Evolutionary conservation across 2,329 filamentous ascomycete genomes (phyloP), one percentile per base, ranked within the genome.

Genomic region (Venturia effusa): DNA sequence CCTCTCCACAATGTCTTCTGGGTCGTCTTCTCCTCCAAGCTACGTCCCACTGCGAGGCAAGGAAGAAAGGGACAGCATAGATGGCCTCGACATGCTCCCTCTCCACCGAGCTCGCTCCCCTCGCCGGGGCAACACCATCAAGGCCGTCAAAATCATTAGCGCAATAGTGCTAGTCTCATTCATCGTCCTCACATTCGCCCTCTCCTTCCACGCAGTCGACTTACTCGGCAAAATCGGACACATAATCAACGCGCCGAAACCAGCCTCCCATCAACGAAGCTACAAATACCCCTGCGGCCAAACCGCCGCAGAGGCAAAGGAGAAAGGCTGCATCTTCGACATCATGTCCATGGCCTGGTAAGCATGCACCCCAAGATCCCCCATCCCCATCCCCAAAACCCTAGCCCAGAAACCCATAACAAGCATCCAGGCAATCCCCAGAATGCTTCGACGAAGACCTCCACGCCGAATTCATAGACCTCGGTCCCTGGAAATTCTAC

Each of bases 381-480:
- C 15, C n/a, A n/a, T n/a, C 8, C 22, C 13, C 30, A 37, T n/a
- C 22, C 17, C 22, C 10, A 51, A 27, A 15, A 17, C 10, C 22
- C 22, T 4, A 27, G 15, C 37, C 30, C 37, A 24, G 22, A 59
- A 10, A 24, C 54, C n/a, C n/a, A 24, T 40, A 19, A 24, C 57
- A 5, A 5, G 7, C n/a, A n/a, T 15, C 15, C n/a, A 60, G 34
- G 34, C 59, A 62, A 61, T 41, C 61, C 17, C 62, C 54, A 5
- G 62, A 64, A 61, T 64, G 62, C 43, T 64, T 64, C 55, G 62
- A 64, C 40, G 27, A 30, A 24, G 62, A 64, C 24, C 62, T 64
- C n/a, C 37, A 64, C 40, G 55, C 30, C 17, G 54, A 59, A 22
- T 64, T 64, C 40, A 64, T 64, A 55, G 54, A 43, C 13, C 39